Evolutionary conservation across 306 rosid genomes (phyloP), one percentile per base, ranked within the genome.

Genomic region (Carpinus fangiana): DNA sequence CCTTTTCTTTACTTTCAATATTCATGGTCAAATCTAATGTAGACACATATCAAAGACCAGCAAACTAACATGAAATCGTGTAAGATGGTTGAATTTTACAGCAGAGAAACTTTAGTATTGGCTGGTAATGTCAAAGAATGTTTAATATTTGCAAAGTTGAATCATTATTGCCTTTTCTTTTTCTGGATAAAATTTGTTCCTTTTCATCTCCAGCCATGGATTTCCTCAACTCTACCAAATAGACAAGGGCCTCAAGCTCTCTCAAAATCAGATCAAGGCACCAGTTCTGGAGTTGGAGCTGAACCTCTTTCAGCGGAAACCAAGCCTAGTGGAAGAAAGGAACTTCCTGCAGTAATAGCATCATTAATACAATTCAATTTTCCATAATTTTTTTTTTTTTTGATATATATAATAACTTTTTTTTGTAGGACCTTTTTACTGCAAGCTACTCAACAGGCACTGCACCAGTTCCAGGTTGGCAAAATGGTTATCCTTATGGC

Each of bases 391-490:
- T 21, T 69, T 46, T 69, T 45, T 9, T 41, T 48, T 51, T 66
- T 82, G 28, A 73, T 78, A 45, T 28, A 0, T 76, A 64, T 60
- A 28, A 55, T 66, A 12, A 66, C 41, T 73, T 72, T 70, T 83
- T 69, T 79, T 18, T 86, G 84, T 92, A 95, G 98, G 93, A 90
- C 81, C 91, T 90, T 74, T 95, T 95, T 67, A 70, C 93, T 53
- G 4, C 84, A 81, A 78, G 76, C 82, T 92, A 73, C 83, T 48
- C 80, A 76, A 67, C 87, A 46, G 69, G 73, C 46, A 83, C 85
- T 57, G 83, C 89, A 73, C 85, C 88, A 73, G 79, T 57, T 77
- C 64, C 87, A 62, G 81, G 88, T 72, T 88, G 91, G 93, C 91
- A 82, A 57, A 77, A 85, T 81, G 84, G 69, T 88, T 87, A 90